A percentile compares a stretch with the other conserved stretches of the same genome.
Conservation (phyloP, 73 alveolate species). For the Durusdinium trenchii region DNA sequence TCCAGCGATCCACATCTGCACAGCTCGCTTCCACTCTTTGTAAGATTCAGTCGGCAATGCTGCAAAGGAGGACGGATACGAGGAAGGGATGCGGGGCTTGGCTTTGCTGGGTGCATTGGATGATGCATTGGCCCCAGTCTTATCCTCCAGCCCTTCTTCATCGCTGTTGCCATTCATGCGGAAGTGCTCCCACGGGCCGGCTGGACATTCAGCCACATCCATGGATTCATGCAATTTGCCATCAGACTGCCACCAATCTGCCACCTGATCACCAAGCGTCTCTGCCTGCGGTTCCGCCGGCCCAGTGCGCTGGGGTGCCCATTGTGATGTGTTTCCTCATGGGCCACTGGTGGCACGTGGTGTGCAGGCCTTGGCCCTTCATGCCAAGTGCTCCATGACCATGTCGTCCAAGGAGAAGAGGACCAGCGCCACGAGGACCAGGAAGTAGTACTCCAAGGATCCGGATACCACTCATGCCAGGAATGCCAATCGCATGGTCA, state of each 20-base stretch:
- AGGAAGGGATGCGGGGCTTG: background rate
- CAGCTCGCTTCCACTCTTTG: background rate
- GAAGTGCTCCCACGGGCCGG: background rate
- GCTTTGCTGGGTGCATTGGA: background rate
- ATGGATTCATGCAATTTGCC: background rate
- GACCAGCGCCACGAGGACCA: no score
- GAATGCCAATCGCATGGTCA: no score
- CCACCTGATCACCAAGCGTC: no score
- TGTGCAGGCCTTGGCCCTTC: no score
- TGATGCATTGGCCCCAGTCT: background rate
- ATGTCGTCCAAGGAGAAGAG: no score
- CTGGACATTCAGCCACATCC: background rate
- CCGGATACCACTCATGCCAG: no score
- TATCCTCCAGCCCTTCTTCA: background rate
- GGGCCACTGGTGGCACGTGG: no score
- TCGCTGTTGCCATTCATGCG: conserved; percentile 5
- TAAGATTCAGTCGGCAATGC: background rate
- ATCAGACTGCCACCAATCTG: background rate
- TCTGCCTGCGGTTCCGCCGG: no score
- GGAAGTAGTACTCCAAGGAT: no score
- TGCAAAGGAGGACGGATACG: background rate
- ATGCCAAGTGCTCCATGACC: no score
- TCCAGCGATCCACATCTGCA: background rate
- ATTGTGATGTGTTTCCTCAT: no score
- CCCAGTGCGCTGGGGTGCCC: no score